Evolutionary conservation across 352 stramenopile genomes (phyloP), one percentile per base, ranked within the genome.

Genomic region (Phytopythium oedochilum): DNA sequence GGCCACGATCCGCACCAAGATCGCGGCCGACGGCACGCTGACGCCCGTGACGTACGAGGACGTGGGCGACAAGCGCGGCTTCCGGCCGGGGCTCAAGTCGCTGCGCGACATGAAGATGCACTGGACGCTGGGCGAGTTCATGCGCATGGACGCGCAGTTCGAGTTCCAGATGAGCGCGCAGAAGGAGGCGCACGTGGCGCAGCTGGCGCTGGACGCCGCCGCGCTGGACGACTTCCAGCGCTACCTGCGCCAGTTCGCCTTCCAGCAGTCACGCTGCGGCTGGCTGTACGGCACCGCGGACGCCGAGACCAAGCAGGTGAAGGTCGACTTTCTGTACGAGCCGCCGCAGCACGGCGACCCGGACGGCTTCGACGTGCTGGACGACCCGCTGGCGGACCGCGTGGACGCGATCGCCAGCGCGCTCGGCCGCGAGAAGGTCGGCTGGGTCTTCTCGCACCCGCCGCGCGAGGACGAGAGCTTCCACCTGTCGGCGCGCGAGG

Each of bases 41-140:
- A 89, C 80, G 31, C 83, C 84, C 31, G 82, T 91, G 44, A 75
- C 71, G 45, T 89, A 92, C 63, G 71, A 90, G 59, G 81, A 89
- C 51, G 78, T 69, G 53, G 72, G 78, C 28, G 76, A 74, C 62
- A 84, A 88, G 70, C 96, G 77, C 59, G 90, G 70, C 38, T 99
- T 99, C 72, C 86, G 97, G 22, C 96, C 96, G 12, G 97, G 97
- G 8, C 88, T 98, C 75, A 90, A 98, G 67, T 73, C 96, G 31
- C 71, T 99, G 45, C 78, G 96, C 2, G 93, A 98, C 67, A 99
- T 99, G 86, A 99, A 99, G 77, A 99, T 98, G 95, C 78, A 97
- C 61, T 99, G 97, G 97, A 99, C 96, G 34, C 70, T 99, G 11
- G 81, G 83, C 46, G 96, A 99, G 75, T 99, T 99, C 72, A 96